These are phyloP conservation scores for Eucalyptus cladocalyx DNA, from an alignment of 345 rosid species.

Conservation along the genomic window DNA sequence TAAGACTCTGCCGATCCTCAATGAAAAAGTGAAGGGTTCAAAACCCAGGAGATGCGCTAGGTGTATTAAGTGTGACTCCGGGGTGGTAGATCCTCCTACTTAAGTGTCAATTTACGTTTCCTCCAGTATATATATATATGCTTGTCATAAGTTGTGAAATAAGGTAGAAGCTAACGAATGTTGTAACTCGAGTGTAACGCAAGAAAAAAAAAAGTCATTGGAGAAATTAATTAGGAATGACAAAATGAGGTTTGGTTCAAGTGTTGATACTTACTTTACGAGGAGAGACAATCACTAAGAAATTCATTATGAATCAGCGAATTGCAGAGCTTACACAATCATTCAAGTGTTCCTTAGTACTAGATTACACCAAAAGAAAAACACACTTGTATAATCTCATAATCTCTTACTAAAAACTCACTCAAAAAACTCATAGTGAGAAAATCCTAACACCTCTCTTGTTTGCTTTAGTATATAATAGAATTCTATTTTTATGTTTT, in stretches of 20 bases:
- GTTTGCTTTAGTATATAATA: not conserved
- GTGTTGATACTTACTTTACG: not conserved
- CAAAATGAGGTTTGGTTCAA: not conserved
- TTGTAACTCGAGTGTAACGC: not conserved
- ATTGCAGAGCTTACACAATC: not conserved
- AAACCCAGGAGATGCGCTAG: too few relatives aligned
- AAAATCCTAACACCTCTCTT: not conserved
- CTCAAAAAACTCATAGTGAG: not conserved
- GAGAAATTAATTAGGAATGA: not conserved
- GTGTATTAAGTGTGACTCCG: too few relatives aligned
- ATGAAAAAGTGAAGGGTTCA: too few relatives aligned
- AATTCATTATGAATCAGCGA: not conserved
- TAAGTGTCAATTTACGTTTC: too few relatives aligned
- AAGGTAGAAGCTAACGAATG: not conserved
- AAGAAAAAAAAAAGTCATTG: not conserved
- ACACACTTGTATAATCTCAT: not conserved
- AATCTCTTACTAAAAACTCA: not conserved
- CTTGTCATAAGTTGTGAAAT: not conserved
- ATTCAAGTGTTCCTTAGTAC: not conserved
- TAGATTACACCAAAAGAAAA: not conserved
- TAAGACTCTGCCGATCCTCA: too few relatives aligned
- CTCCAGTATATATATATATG: too few relatives aligned
- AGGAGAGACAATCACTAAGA: not conserved
- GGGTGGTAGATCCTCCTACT: too few relatives aligned
- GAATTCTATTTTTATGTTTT: not conserved